A percentile compares a stretch with the other conserved stretches of the same genome.
Evolutionary conservation across 495 filamentous ascomycete species (phyloP).

Genomic region (Aspergillus kassunensis): DNA sequence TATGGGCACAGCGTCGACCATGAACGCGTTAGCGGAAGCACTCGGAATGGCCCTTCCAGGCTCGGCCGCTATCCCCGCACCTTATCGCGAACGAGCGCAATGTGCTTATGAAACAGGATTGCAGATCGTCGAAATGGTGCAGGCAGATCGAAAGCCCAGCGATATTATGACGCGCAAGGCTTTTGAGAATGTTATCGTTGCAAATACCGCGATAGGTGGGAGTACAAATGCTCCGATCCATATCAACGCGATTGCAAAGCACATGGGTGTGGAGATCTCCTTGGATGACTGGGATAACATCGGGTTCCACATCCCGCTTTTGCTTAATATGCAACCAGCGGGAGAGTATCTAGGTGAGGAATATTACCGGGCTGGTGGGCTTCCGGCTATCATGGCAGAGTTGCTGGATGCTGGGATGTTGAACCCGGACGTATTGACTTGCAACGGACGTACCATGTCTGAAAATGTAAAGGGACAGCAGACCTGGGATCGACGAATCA

Average conservation of each 20-base stretch:
- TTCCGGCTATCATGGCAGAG: conserved; percentile 51
- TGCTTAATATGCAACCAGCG: conserved; percentile 53
- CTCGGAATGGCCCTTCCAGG: conserved; percentile 55
- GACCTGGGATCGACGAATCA: conserved; percentile 43
- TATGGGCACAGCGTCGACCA: conserved; percentile 56
- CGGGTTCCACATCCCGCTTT: conserved; percentile 45
- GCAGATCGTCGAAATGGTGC: conserved; percentile 53
- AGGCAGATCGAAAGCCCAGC: conserved; percentile 49
- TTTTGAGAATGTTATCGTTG: conserved; percentile 53
- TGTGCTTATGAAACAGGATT: conserved; percentile 51
- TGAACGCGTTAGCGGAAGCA: conserved; percentile 54
- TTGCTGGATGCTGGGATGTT: conserved; percentile 45
- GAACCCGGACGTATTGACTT: conserved; percentile 37
- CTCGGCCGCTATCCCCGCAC: conserved; percentile 51
- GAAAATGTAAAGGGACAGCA: conserved; percentile 42
- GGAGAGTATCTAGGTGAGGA: conserved; percentile 51
- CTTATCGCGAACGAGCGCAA: conserved; percentile 49
- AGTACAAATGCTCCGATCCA: conserved; percentile 57
- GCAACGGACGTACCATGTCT: conserved; percentile 37
- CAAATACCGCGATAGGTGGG: conserved; percentile 51
- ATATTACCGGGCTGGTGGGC: conserved; percentile 51
- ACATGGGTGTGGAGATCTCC: conserved; percentile 47
- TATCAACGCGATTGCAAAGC: conserved; percentile 51
- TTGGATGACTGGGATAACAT: conserved; percentile 52
- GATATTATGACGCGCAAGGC: conserved; percentile 53